Percentiles rank a stretch among this genome's conserved stretches.
phyloP scores from a whole-genome alignment of 129 eudicot species.

The Escallonia rubra region DNA sequence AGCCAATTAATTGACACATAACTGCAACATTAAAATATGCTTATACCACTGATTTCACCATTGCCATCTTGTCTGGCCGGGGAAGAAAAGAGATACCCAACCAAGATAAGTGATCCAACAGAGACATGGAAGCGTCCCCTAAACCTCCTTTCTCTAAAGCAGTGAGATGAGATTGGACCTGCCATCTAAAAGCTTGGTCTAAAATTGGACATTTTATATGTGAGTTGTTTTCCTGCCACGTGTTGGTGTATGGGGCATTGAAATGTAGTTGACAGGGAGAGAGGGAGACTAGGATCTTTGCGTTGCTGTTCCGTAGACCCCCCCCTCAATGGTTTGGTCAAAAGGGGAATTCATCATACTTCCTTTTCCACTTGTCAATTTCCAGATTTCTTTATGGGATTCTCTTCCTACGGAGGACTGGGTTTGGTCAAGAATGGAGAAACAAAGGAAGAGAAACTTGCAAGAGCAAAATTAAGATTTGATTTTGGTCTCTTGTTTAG shows the following conservation, averaged over 20 bases:
- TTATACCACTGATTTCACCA: too few species aligned
- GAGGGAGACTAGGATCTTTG: neutral
- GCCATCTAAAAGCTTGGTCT: neutral
- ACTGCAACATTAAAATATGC: too few species aligned
- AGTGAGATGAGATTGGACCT: neutral
- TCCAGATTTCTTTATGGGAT: neutral
- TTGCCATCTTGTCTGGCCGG: too few species aligned
- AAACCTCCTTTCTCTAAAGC: too few species aligned
- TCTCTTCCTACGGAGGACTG: neutral
- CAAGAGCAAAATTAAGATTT: too few species aligned
- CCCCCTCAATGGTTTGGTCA: neutral
- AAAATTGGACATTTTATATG: neutral
- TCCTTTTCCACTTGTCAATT: constrained; percentile 7
- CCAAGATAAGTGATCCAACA: neutral
- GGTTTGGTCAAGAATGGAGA: neutral
- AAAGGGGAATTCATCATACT: neutral
- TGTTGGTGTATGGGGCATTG: neutral
- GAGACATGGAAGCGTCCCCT: neutral
- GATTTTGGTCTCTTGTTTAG: too few species aligned
- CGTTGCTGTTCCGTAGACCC: neutral
- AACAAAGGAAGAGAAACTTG: too few species aligned
- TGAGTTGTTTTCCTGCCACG: constrained; percentile 2
- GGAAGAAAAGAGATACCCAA: too few species aligned
- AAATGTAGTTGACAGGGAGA: neutral
- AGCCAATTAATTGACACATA: too few species aligned